Conservation (phyloP, 1,139 yeast species). For the Geotrichum histeridarum region DNA sequence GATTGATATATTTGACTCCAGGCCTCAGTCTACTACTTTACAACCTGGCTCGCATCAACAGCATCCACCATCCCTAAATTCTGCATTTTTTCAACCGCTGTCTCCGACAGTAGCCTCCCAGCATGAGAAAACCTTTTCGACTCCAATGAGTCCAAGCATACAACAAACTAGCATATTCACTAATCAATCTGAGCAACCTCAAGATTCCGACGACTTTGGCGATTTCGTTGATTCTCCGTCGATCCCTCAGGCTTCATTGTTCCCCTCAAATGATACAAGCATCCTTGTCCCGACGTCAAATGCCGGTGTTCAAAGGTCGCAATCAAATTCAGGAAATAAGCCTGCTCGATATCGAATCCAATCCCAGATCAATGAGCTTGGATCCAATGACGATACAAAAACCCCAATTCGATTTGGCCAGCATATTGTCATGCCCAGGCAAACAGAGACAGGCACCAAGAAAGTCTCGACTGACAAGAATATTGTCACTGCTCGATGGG, state of each 20-base stretch:
- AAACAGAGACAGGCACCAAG: not conserved
- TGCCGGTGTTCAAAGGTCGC: not conserved
- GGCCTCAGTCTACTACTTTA: not conserved
- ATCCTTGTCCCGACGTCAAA: not conserved
- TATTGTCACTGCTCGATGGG: slow-evolving; percentile 14
- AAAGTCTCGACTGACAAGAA: not conserved
- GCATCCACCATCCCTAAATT: not conserved
- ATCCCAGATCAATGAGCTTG: slow-evolving; percentile 16
- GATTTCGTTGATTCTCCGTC: slow-evolving; percentile 22
- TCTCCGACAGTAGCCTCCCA: not conserved
- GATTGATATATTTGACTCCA: not conserved
- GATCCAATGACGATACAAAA: not conserved
- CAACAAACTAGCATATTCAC: not conserved
- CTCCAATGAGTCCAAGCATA: not conserved
- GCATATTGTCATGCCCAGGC: slow-evolving; percentile 14
- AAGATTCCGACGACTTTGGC: slow-evolving; percentile 22
- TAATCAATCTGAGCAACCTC: not conserved
- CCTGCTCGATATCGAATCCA: slow-evolving; percentile 14
- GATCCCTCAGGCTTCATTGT: not conserved
- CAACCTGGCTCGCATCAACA: not conserved
- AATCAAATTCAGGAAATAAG: not conserved
- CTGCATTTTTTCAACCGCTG: slow-evolving; percentile 4
- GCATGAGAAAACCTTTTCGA: not conserved
- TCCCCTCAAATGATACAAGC: not conserved
- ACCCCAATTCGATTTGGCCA: slow-evolving; percentile 23